Percentiles rank a stretch among this genome's conserved stretches.
Conservation (phyloP, 2,329 filamentous ascomycete genomes). For the Raffaelea arxii region DNA sequence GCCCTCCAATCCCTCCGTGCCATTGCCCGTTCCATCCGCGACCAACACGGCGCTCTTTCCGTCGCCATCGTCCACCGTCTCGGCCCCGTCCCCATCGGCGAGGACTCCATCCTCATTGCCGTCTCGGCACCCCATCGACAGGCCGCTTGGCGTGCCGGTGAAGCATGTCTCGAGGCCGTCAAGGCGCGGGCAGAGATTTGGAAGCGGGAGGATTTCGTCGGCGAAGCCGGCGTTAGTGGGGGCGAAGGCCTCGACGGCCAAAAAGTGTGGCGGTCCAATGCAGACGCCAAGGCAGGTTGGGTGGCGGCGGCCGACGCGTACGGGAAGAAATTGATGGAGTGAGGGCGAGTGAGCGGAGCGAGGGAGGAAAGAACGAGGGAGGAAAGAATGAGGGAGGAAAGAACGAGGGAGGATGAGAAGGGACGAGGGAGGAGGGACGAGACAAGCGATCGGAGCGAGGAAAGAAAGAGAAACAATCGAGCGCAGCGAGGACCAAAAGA, state of each 20-base stretch:
- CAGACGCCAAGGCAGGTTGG: too few species aligned
- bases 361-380: not conserved
- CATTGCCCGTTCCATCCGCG: conserved; percentile 49
- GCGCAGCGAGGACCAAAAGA: too few species aligned
- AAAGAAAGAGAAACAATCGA: too few species aligned
- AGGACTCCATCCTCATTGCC: conserved; percentile 86
- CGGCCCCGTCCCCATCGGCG: conserved; percentile 76
- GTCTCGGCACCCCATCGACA: conserved; percentile 75
- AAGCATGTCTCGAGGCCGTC: conserved; percentile 79
- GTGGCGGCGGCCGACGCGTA: conserved; percentile 29
- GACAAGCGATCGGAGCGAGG: not conserved
- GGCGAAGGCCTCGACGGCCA: conserved; percentile 25
- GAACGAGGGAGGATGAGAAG: too few species aligned
- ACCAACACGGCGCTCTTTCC: conserved; percentile 56
- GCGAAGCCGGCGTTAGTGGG: conserved; percentile 26
- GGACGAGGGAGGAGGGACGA: too few species aligned
- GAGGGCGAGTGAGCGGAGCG: not conserved
- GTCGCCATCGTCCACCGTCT: conserved; percentile 79
- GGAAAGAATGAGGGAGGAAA: not conserved
- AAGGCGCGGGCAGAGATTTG: conserved; percentile 89
- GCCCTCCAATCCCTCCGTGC: conserved; percentile 59
- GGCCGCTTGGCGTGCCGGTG: conserved; percentile 78
- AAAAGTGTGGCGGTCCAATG: conserved; percentile 80
- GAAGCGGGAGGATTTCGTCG: conserved; percentile 85
- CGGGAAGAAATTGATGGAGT: conserved; percentile 13